A percentile compares a stretch with the other conserved stretches of the same genome.
Conservation (phyloP, 2,329 filamentous ascomycete species). For the Harringtonia lauricola region DNA sequence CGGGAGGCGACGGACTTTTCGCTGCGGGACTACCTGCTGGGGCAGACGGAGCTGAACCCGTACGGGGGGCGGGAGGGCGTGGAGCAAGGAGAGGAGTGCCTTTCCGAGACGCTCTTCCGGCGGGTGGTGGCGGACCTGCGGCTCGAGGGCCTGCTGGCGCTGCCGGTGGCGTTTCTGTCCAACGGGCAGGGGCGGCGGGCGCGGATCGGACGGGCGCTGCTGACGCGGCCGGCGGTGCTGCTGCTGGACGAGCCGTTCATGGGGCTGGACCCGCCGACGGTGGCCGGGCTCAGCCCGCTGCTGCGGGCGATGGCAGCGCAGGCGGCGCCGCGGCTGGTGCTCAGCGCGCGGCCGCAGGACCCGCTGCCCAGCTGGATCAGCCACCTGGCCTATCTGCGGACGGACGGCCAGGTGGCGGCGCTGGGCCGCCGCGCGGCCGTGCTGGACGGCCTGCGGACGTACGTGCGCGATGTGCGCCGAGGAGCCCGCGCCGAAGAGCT, state of each 20-base stretch:
- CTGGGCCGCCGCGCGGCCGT: conserved; percentile 58
- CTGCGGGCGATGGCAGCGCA: conserved; percentile 56
- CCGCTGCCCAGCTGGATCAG: conserved; percentile 83
- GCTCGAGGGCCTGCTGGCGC: conserved; percentile 56
- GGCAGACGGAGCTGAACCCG: conserved; percentile 75
- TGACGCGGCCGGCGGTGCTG: conserved; percentile 68
- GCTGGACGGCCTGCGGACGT: conserved; percentile 37
- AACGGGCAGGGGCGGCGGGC: conserved; percentile 87
- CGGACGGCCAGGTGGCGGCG: conserved; percentile 51
- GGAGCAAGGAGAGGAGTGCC: conserved; percentile 18
- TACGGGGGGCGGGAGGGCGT: conserved; percentile 28
- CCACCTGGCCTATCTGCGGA: conserved; percentile 63
- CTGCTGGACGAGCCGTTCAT: conserved; percentile 92
- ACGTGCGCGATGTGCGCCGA: conserved; percentile 33
- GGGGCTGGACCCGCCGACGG: conserved; percentile 81
- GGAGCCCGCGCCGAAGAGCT: conserved; percentile 34
- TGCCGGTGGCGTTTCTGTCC: conserved; percentile 82
- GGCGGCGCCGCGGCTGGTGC: conserved; percentile 58
- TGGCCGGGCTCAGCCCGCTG: conserved; percentile 59
- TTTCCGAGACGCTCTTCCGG: conserved; percentile 37
- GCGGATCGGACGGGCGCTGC: conserved; percentile 75
- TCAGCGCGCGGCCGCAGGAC: conserved; percentile 78
- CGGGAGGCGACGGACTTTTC: conserved; percentile 83
- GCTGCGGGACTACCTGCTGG: conserved; percentile 67
- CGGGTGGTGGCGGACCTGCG: conserved; percentile 60